Evolutionary conservation across 352 stramenopile genomes (phyloP), one percentile per base, ranked within the genome.

Genomic region (Pythium utonaiense): DNA sequence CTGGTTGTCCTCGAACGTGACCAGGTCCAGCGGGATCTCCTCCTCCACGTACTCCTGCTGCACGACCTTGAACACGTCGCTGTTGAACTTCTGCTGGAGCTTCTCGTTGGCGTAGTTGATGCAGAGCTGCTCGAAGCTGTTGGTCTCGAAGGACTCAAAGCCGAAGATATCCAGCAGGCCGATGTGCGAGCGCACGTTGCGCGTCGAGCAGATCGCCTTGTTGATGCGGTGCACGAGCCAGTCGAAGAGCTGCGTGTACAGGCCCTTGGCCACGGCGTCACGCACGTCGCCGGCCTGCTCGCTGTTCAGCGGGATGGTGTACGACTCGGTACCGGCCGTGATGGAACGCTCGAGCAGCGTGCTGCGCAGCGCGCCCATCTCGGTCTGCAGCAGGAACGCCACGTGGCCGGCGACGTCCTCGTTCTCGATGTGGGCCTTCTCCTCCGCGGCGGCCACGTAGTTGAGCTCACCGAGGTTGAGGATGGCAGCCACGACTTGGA

Each of bases 201-300:
- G 72, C n/a, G 76, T 89, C 6, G 80, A 86, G 71, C 80, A 89
- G 55, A 92, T 91, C 17, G 82, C 77, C 60, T 79, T 79, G 77
- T 91, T 91, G 53, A 91, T 82, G 33, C 78, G 74, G 66, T 93
- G 77, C 54, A 99, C 94, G 28, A 99, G 78, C 96, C 95, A 99
- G 58, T 98, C 75, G 67, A 99, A 99, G 7, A 98, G 68, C 67
- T 94, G 91, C 7, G 87, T 96, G 76, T 99, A 99, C 44, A 98
- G 88, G 30, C 96, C 79, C 79, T 98, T 99, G n/a, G 96, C 93
- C 33, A 99, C 76, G 6, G 95, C 92, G 69, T 99, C 95, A 17
- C 96, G 82, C 41, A 95, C 86, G 69, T 99, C 93, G 1, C 67
- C 66, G 0, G 95, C 96, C 65, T 97, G 80, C 77, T 79, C 89